Percentiles rank a stretch among this genome's conserved stretches.
Conservation (phyloP, 768 basidiomycete genomes). For the Lanmaoa rubissima region DNA sequence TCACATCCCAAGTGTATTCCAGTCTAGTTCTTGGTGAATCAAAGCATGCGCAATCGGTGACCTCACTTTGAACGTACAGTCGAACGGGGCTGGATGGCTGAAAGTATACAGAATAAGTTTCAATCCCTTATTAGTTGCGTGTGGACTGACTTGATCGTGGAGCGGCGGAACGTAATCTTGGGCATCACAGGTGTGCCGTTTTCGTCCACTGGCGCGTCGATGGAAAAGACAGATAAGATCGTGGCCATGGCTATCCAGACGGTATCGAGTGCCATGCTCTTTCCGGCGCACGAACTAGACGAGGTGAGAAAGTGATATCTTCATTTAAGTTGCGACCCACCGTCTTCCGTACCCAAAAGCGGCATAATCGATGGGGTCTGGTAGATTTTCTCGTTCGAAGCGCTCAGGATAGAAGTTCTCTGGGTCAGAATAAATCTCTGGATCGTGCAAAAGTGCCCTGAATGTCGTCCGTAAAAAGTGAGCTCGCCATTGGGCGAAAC, state of each 20-base stretch:
- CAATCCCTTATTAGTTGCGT: neutral
- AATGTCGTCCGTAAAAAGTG: neutral
- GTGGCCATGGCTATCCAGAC: constrained; percentile 3
- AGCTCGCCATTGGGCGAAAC: neutral
- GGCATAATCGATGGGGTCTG: constrained; percentile 4
- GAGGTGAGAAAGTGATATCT: neutral
- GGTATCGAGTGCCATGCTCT: constrained; percentile 3
- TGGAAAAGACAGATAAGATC: neutral
- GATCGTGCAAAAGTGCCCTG: constrained; percentile 3
- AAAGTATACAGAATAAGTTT: neutral
- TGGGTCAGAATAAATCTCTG: constrained; percentile 1
- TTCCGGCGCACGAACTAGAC: constrained; percentile 1
- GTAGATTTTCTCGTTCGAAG: neutral
- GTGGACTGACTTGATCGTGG: constrained; percentile 2
- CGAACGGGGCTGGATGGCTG: constrained; percentile 1
- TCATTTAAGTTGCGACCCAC: neutral
- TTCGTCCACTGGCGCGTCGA: neutral
- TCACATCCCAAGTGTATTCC: neutral
- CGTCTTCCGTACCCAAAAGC: constrained; percentile 3
- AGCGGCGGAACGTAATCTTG: constrained; percentile 1
- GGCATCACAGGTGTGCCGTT: neutral
- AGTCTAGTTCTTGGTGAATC: constrained; percentile 2
- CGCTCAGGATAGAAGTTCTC: constrained; percentile 1
- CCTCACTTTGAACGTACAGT: constrained; percentile 4
- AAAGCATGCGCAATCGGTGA: neutral